A percentile compares a stretch with the other conserved stretches of the same genome.
Conservation (phyloP, 257 asterid genomes). For the Lavandula angustifolia region DNA sequence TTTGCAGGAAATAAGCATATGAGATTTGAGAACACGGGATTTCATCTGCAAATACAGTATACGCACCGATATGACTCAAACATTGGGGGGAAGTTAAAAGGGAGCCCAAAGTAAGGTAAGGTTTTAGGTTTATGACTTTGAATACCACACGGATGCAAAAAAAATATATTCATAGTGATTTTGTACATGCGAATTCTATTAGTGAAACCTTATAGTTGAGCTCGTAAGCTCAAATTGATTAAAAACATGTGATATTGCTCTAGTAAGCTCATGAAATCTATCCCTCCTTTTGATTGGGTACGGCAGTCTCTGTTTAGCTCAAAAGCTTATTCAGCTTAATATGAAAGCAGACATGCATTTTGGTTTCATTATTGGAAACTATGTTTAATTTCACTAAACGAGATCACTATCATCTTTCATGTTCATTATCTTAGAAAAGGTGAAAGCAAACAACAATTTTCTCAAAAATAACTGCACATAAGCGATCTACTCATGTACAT, state of each 20-base stretch:
- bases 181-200: conserved; percentile 13
- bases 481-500: neutral
- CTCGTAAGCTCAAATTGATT: neutral
- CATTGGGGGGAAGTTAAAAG: neutral
- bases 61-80: neutral
- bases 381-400: no score
- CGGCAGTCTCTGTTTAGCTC: neutral
- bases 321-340: conserved; percentile 6
- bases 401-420: no score
- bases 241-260: neutral
- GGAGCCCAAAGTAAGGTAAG: neutral
- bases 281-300: neutral
- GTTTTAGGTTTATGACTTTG: conserved; percentile 18
- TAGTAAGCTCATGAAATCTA: neutral
- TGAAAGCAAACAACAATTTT: conserved; percentile 3
- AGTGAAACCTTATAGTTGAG: neutral
- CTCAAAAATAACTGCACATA: neutral
- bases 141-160: conserved; percentile 17
- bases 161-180: conserved; percentile 1
- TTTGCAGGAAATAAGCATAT: conserved; percentile 21
- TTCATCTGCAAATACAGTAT: conserved; percentile 11
- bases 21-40: neutral
- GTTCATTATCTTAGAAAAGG: neutral
- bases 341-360: conserved; percentile 4
- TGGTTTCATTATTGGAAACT: neutral